Percentiles rank a stretch among this genome's conserved stretches.
These are phyloP conservation scores for Ottelia alismoides DNA, from an alignment of 106 monocot genomes.

Conservation along the genomic window DNA sequence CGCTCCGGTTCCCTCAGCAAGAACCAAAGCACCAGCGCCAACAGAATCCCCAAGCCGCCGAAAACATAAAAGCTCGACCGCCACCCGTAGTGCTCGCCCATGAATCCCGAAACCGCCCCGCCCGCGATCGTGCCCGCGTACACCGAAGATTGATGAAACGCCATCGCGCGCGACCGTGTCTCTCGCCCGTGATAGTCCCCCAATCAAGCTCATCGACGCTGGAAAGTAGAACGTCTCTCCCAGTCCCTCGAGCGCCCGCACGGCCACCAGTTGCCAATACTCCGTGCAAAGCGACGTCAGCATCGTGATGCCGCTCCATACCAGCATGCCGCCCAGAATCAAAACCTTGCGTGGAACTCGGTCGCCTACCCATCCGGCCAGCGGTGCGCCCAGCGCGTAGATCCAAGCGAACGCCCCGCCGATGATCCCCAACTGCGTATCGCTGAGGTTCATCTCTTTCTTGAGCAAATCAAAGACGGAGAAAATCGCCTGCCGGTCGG, in stretches of 20 bases:
- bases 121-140: background rate
- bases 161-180: background rate
- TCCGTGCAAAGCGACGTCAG: background rate
- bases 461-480: background rate
- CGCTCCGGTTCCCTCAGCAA: background rate
- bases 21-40: background rate
- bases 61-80: background rate
- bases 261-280: background rate
- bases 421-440: background rate
- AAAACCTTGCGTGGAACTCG: background rate
- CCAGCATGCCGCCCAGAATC: background rate
- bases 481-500: background rate
- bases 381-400: background rate
- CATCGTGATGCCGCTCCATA: background rate
- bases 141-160: background rate
- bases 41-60: background rate
- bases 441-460: background rate
- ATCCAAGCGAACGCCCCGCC: background rate
- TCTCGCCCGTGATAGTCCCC: background rate
- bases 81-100: background rate
- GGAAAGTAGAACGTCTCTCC: background rate
- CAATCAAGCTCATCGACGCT: background rate
- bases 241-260: background rate
- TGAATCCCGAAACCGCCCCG: background rate
- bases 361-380: background rate